Conservation (phyloP, 2,329 filamentous ascomycete species). For the Botryotinia globosa region DNA sequence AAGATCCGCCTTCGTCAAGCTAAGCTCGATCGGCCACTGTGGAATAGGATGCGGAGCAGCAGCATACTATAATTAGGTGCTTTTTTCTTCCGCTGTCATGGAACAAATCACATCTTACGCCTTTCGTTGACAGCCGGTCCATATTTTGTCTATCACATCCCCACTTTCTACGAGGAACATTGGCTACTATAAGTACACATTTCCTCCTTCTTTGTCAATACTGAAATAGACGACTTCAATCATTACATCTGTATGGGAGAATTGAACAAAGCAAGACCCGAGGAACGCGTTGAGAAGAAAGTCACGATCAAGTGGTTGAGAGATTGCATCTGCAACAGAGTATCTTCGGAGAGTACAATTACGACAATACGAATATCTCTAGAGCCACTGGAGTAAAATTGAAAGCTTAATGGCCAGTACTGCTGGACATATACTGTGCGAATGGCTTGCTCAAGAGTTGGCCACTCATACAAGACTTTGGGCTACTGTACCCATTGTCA, state of each 20-base stretch:
- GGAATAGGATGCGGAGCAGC: too few species aligned
- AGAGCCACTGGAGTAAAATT: not conserved
- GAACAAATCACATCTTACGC: not conserved
- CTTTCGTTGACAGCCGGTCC: not conserved
- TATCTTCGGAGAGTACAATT: not conserved
- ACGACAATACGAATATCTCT: not conserved
- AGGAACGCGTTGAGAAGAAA: not conserved
- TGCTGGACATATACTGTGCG: too few species aligned
- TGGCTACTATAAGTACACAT: not conserved
- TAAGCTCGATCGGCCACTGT: not conserved
- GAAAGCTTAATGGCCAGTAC: not conserved
- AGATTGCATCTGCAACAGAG: too few species aligned
- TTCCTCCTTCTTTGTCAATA: not conserved
- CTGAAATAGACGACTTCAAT: not conserved
- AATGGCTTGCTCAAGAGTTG: too few species aligned
- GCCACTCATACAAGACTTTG: too few species aligned
- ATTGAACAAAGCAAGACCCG: not conserved
- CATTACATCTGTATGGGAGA: not conserved
- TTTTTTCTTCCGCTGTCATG: not conserved
- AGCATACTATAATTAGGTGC: not conserved
- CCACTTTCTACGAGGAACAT: not conserved
- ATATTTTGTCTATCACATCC: too few species aligned
- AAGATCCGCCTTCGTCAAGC: not conserved
- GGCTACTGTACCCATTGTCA: not conserved
- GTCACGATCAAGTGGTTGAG: not conserved